Conservation (phyloP, 2,329 filamentous ascomycete genomes). For the Pseudonectria buxi region DNA sequence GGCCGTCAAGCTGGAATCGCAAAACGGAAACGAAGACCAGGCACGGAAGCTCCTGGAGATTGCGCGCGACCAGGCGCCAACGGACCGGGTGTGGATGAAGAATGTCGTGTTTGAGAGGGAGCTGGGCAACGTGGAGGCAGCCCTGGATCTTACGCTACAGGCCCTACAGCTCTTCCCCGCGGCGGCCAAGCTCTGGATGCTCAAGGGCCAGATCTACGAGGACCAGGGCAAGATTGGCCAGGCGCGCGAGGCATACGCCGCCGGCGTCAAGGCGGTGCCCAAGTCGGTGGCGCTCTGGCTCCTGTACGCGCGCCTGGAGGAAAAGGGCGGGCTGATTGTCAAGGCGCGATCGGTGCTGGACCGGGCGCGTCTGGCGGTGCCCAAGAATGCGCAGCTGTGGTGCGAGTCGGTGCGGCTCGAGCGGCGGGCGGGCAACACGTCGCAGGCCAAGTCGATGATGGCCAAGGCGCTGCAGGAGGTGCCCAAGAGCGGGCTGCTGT, state of each 20-base stretch:
- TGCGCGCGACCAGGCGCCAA: slow-evolving; percentile 82
- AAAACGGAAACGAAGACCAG: slow-evolving; percentile 74
- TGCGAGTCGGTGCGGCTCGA: slow-evolving; percentile 92
- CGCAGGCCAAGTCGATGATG: slow-evolving; percentile 87
- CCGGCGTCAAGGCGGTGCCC: slow-evolving; percentile 80
- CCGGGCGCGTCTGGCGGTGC: slow-evolving; percentile 78
- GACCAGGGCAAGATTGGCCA: slow-evolving; percentile 70
- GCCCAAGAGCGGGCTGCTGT: slow-evolving; percentile 78
- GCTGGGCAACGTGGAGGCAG: slow-evolving; percentile 68
- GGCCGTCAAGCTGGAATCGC: slow-evolving; percentile 91
- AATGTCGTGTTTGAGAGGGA: slow-evolving; percentile 90
- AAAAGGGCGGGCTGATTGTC: slow-evolving; percentile 73
- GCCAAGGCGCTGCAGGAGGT: slow-evolving; percentile 88
- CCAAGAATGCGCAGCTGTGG: slow-evolving; percentile 80
- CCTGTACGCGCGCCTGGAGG: slow-evolving; percentile 80
- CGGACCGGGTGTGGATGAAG: slow-evolving; percentile 96
- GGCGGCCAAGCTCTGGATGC: slow-evolving; percentile 90
- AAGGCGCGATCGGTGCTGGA: slow-evolving; percentile 94
- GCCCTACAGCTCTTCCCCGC: slow-evolving; percentile 81
- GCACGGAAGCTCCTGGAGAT: slow-evolving; percentile 75
- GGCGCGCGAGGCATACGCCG: slow-evolving; percentile 82
- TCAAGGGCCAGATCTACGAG: slow-evolving; percentile 98
- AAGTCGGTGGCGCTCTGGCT: slow-evolving; percentile 85
- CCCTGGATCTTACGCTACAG: slow-evolving; percentile 80
- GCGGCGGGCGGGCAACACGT: slow-evolving; percentile 72